phyloP scores from a whole-genome alignment of 116 monocot species.

The Iris pallida region DNA sequence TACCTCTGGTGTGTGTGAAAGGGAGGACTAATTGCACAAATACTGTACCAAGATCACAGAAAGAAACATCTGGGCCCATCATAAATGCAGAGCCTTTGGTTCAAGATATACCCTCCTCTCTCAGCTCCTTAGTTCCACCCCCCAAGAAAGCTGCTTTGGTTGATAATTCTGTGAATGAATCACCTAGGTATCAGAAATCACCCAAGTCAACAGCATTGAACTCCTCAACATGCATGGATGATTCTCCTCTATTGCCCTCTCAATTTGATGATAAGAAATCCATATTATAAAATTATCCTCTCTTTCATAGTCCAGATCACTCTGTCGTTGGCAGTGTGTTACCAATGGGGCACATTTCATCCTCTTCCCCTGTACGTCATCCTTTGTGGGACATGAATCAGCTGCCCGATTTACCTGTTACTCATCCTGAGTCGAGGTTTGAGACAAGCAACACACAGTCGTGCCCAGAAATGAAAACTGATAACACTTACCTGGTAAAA shows the following conservation, averaged over 20 bases:
- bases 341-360: neutral
- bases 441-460: neutral
- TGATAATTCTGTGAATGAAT: conserved; percentile 13
- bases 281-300: neutral
- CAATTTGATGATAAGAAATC: conserved; percentile 12
- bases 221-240: conserved; percentile 8
- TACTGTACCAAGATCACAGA: conserved; percentile 11
- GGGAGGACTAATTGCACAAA: conserved; percentile 19
- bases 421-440: conserved; percentile 6
- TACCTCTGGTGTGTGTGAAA: conserved; percentile 86
- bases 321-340: neutral
- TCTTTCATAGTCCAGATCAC: conserved; percentile 11
- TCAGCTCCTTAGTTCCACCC: conserved; percentile 3
- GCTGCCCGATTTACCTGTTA: neutral
- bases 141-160: conserved; percentile 9
- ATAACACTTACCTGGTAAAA: conserved; percentile 15
- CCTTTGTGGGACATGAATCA: neutral
- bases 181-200: conserved; percentile 10
- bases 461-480: conserved; percentile 9
- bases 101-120: conserved; percentile 5
- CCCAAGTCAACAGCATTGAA: neutral
- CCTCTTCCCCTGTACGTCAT: neutral
- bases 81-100: conserved; percentile 7
- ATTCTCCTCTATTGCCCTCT: neutral
- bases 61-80: conserved; percentile 11